Base-by-base conservation (phyloP, 306 rosid species). In the Quercus alba region DNA sequence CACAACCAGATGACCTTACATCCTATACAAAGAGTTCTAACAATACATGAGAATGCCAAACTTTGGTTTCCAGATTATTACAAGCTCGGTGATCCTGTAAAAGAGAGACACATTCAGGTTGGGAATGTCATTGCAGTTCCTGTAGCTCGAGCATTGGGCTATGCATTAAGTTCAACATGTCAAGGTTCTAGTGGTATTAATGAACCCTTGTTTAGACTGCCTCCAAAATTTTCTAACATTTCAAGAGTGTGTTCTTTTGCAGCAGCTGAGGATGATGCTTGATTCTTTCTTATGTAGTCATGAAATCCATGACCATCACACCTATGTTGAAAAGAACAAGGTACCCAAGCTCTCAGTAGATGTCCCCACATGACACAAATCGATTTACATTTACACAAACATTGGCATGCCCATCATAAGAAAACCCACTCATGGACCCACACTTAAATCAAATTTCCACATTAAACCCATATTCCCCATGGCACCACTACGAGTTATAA, bases 61-160 rank as follows among this genome's bases (percentile, higher is more conserved):
- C 87, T 94, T 71, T 97, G 98, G 20, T 94, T 94, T 75, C 97
- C 97, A 1, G 97, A 94, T 78, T 91, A 81, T 51, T 94, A 92
- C 55, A 86, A 85, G 74, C 85, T 91, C 17, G 78, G 79, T 81
- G 98, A 97, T 54, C 82, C 94, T 0, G 81, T 92, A n/a, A 92
- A 89, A 81, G 83, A 86, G 84, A 94, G 98, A 81, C 90, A 94
- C 68, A 88, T 86, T 18, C 97, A 94, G 81, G 92, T 92, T 33
- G 97, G 98, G 5, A 94, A 94, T 78, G 98, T 97, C 0, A 97
- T 94, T 2, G 97, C 97, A 1, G 91, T 94, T 56, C 98, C 97
- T 0, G 98, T 92, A 1, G 90, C 92, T 4, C 77, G 94, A 49
- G 97, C 91, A 0, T 75, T 94, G 20, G 98, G 98, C 10, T 91